These are phyloP conservation scores for Cercospora zeina DNA, from an alignment of 2,329 filamentous ascomycete species.

Conservation along the genomic window DNA sequence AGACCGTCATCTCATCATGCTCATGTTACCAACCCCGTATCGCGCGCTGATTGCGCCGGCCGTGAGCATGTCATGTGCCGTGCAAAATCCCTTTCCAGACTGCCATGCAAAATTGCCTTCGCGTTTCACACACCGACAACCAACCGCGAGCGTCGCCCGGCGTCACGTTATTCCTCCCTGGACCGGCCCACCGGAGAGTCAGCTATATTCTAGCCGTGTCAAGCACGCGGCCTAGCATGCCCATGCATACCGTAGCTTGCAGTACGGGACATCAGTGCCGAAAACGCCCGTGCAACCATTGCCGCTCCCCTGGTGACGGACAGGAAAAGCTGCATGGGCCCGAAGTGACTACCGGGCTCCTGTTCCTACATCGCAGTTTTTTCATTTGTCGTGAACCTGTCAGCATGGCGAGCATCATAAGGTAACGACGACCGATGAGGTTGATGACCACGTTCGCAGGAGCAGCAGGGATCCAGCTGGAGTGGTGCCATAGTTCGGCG, in stretches of 20 bases:
- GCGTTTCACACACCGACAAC: not conserved
- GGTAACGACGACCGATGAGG: not conserved
- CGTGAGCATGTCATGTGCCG: conserved; percentile 7
- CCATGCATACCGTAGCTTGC: not conserved
- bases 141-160: not conserved
- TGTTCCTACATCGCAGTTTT: not conserved
- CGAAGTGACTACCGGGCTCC: not conserved
- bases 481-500: not conserved
- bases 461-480: not conserved
- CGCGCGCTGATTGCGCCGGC: conserved; percentile 6
- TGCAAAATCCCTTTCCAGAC: not conserved
- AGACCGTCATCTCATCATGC: not conserved
- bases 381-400: not conserved
- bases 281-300: not conserved
- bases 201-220: not conserved
- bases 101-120: not conserved
- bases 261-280: not conserved
- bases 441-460: not conserved
- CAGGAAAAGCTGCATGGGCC: not conserved
- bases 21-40: not conserved
- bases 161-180: not conserved
- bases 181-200: not conserved
- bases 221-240: not conserved
- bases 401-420: not conserved
- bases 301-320: not conserved